phyloP scores from a whole-genome alignment of 768 basidiomycete species.

The Cystobasidium onofrii region DNA sequence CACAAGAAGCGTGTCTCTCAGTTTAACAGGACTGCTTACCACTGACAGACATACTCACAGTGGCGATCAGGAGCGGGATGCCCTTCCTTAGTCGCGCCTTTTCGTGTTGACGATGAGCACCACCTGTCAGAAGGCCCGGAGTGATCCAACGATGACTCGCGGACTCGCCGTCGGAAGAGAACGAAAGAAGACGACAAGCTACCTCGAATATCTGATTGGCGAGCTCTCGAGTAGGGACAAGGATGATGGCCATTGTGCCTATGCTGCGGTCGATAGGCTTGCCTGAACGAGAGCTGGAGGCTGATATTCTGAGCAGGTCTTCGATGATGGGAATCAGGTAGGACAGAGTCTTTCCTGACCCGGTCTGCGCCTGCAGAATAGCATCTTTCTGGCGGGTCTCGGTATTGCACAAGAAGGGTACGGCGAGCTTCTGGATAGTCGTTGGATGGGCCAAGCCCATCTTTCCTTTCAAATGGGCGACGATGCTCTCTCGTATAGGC shows the following conservation, averaged over 20 bases:
- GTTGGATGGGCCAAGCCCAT: constrained; percentile 31
- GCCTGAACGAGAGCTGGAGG: background rate
- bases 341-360: constrained; percentile 93
- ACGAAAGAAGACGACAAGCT: constrained; percentile 67
- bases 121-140: constrained; percentile 83
- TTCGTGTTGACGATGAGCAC: constrained; percentile 88
- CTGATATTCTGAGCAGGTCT: constrained; percentile 62
- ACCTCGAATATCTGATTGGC: constrained; percentile 96
- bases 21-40: too few relatives aligned
- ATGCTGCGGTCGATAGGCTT: constrained; percentile 30
- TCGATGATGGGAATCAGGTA: constrained; percentile 87
- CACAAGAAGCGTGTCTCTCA: background rate
- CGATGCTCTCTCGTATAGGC: background rate
- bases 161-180: constrained; percentile 56
- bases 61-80: constrained; percentile 85
- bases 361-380: constrained; percentile 44
- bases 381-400: constrained; percentile 8
- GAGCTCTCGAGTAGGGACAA: constrained; percentile 76
- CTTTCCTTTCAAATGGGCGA: constrained; percentile 30
- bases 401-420: constrained; percentile 17
- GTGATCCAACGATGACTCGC: constrained; percentile 71
- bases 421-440: constrained; percentile 30
- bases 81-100: constrained; percentile 92
- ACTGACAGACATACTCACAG: too few relatives aligned
- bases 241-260: constrained; percentile 55